phyloP scores from a whole-genome alignment of 2,329 filamentous ascomycete genomes.

The Aotearoamyces nothofagi region DNA sequence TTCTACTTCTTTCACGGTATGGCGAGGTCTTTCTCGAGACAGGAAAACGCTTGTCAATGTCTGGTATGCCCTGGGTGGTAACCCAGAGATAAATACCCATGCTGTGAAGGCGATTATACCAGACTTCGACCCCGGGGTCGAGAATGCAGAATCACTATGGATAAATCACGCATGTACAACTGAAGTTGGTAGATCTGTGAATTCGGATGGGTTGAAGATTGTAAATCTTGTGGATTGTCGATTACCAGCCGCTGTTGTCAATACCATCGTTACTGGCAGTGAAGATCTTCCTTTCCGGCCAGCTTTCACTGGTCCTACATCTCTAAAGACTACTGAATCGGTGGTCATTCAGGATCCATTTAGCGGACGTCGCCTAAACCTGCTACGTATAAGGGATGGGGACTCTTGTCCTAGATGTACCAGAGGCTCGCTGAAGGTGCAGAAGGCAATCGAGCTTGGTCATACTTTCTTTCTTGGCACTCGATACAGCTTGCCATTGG shows the following conservation, averaged over 20 bases:
- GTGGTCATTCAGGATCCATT: slow-evolving; percentile 19
- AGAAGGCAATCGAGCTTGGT: slow-evolving; percentile 73
- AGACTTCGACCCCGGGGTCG: slow-evolving; percentile 56
- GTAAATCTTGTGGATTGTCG: slow-evolving; percentile 25
- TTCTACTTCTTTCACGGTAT: slow-evolving; percentile 30
- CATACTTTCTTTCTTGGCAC: slow-evolving; percentile 93
- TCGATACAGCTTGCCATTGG: slow-evolving; percentile 66
- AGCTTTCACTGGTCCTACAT: slow-evolving; percentile 6
- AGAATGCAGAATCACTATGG: slow-evolving; percentile 41
- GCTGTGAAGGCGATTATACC: slow-evolving; percentile 52
- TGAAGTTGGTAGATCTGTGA: too few species aligned
- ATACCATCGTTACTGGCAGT: slow-evolving; percentile 5
- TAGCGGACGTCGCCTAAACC: slow-evolving; percentile 33
- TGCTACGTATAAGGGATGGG: slow-evolving; percentile 50
- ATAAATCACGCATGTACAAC: slow-evolving; percentile 2
- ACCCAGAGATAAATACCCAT: slow-evolving; percentile 35
- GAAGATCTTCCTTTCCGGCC: slow-evolving; percentile 10
- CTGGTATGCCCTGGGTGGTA: slow-evolving; percentile 26
- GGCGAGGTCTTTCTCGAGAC: slow-evolving; percentile 54
- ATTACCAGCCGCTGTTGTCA: slow-evolving; percentile 8
- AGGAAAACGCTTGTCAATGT: slow-evolving; percentile 52
- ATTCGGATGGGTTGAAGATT: slow-evolving; percentile 10
- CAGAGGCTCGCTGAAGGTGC: slow-evolving; percentile 43
- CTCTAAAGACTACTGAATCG: slow-evolving; percentile 1
- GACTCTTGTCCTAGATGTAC: slow-evolving; percentile 61